Conservation (phyloP, 441 rosid species). For the Gossypium lobatum region DNA sequence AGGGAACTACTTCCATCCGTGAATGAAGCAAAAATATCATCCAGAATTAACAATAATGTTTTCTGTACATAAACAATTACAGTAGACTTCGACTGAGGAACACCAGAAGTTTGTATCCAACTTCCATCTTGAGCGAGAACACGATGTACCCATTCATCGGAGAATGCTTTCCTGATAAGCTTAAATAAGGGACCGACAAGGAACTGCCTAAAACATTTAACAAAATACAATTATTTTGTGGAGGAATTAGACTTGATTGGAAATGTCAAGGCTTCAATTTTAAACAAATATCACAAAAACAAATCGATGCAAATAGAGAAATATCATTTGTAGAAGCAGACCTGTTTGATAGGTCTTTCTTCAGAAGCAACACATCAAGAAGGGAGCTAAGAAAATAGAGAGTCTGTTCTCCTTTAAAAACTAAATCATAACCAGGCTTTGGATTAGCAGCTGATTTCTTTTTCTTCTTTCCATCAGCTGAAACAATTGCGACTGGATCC, state of each 20-base stretch:
- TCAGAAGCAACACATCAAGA: constrained; percentile 73
- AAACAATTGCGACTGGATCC: constrained; percentile 30
- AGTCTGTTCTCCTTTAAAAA: constrained; percentile 41
- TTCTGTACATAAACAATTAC: constrained; percentile 52
- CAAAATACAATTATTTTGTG: constrained; percentile 9
- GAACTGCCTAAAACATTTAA: constrained; percentile 47
- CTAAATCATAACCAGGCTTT: constrained; percentile 26
- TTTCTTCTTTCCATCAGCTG: constrained; percentile 54
- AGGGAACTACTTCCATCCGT: constrained; percentile 21
- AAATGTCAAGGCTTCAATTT: neutral
- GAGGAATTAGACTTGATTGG: neutral
- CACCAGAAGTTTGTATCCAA: constrained; percentile 35
- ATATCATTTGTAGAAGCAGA: constrained; percentile 24
- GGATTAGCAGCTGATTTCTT: constrained; percentile 33
- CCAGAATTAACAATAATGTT: constrained; percentile 60
- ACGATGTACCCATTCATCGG: constrained; percentile 40
- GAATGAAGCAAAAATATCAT: constrained; percentile 56
- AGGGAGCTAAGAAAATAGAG: constrained; percentile 58
- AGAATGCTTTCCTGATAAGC: constrained; percentile 57
- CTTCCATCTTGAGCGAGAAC: constrained; percentile 29
- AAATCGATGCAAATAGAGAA: neutral
- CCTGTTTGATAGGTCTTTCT: constrained; percentile 84
- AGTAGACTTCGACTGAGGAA: constrained; percentile 30
- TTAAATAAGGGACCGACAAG: constrained; percentile 74
- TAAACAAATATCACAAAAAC: neutral